Conservation (phyloP, 2,329 filamentous ascomycete genomes). For the Colletotrichum sp. region DNA sequence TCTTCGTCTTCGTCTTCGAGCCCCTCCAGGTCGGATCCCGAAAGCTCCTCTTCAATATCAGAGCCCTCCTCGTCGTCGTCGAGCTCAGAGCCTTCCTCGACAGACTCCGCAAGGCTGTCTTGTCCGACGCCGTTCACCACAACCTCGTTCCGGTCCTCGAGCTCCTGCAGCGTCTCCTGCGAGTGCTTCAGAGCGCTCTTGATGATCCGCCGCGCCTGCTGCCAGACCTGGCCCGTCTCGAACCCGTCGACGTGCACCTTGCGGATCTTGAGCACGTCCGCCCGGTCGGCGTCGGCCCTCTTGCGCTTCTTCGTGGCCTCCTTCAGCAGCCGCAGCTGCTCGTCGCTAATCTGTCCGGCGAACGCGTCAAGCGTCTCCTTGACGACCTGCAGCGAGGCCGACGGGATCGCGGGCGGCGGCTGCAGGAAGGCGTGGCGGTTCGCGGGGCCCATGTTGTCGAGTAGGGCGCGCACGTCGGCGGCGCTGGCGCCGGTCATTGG, state of each 20-base stretch:
- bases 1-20: slow-evolving; percentile 28
- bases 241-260: slow-evolving; percentile 89
- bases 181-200: slow-evolving; percentile 57
- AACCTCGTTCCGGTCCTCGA: slow-evolving; percentile 46
- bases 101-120: slow-evolving; percentile 37
- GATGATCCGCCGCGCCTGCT: slow-evolving; percentile 87
- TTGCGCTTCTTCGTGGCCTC: slow-evolving; percentile 79
- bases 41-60: slow-evolving; percentile 34
- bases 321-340: slow-evolving; percentile 72
- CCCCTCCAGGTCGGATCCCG: slow-evolving; percentile 21
- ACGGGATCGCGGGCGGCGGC: slow-evolving; percentile 70
- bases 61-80: slow-evolving; percentile 27
- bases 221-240: slow-evolving; percentile 88
- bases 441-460: slow-evolving; percentile 61
- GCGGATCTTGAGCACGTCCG: slow-evolving; percentile 73
- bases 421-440: slow-evolving; percentile 80
- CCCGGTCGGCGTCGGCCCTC: slow-evolving; percentile 54
- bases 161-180: slow-evolving; percentile 49
- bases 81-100: slow-evolving; percentile 38
- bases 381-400: slow-evolving; percentile 74
- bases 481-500: slow-evolving; percentile 28
- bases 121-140: slow-evolving; percentile 46
- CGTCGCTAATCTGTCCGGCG: slow-evolving; percentile 74
- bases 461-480: slow-evolving; percentile 52
- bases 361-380: slow-evolving; percentile 83